These are phyloP conservation scores for Arthrocladium fulminans DNA, from an alignment of 2,329 filamentous ascomycete species.

Conservation along the genomic window DNA sequence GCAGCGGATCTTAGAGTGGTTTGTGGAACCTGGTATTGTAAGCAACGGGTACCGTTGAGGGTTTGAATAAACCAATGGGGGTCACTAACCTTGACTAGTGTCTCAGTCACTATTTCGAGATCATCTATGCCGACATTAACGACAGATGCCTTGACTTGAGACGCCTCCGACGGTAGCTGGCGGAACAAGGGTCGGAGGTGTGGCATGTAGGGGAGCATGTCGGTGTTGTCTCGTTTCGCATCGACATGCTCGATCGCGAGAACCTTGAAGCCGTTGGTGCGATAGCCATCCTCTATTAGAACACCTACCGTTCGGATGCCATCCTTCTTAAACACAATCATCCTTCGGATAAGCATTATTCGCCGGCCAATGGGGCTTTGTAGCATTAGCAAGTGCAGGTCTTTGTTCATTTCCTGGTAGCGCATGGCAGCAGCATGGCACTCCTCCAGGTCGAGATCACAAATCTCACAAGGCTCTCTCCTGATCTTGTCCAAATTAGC, in stretches of 20 bases:
- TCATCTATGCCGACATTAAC: conserved; percentile 64
- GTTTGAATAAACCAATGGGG: conserved; percentile 41
- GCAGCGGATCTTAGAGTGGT: conserved; percentile 31
- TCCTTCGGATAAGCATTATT: conserved; percentile 64
- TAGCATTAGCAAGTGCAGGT: conserved; percentile 68
- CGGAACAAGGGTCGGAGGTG: conserved; percentile 60
- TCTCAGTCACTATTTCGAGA: conserved; percentile 75
- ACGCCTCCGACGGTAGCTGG: conserved; percentile 56
- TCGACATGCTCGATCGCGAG: conserved; percentile 65
- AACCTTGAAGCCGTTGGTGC: conserved; percentile 49
- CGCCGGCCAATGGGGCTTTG: conserved; percentile 73
- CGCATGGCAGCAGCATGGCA: conserved; percentile 77
- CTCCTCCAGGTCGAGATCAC: conserved; percentile 67
- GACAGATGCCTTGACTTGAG: conserved; percentile 59
- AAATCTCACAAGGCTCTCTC: conserved; percentile 71
- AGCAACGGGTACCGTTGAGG: conserved; percentile 38
- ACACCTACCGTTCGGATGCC: conserved; percentile 76
- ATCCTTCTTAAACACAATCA: conserved; percentile 76
- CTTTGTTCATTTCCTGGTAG: conserved; percentile 67
- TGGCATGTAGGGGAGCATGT: conserved; percentile 74
- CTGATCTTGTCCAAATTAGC: conserved; percentile 86
- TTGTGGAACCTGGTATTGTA: conserved; percentile 26
- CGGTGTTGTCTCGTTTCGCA: conserved; percentile 65
- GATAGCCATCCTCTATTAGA: conserved; percentile 63
- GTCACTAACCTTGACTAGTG: conserved; percentile 45